These are phyloP conservation scores for Chaetomium cochliodes DNA, from an alignment of 495 filamentous ascomycete species.

Conservation along the genomic window DNA sequence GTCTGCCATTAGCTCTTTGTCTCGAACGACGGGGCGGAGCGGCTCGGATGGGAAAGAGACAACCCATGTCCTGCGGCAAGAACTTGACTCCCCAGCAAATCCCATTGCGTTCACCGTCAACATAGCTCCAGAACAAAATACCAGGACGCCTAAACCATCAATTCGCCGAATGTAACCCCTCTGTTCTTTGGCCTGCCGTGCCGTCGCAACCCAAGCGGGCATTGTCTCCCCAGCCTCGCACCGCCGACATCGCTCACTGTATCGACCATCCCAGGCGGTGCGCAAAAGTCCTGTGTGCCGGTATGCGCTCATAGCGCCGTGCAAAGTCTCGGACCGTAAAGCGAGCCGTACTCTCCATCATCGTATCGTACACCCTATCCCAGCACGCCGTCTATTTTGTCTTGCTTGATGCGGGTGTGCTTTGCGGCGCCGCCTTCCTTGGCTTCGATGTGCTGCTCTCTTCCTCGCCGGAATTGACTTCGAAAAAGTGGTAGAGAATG, in stretches of 20 bases:
- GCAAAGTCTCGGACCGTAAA: not conserved
- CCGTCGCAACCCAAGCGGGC: not conserved
- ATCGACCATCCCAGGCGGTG: not conserved
- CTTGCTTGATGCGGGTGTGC: conserved; percentile 43
- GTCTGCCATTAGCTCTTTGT: not conserved
- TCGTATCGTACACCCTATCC: conserved; percentile 25
- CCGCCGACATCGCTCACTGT: not conserved
- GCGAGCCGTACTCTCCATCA: not conserved
- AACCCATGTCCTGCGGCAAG: too few species aligned
- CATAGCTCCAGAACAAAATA: not conserved
- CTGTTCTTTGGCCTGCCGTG: not conserved
- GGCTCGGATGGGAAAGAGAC: not conserved
- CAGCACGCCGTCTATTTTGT: conserved; percentile 21
- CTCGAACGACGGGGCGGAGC: not conserved
- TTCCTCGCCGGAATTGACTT: conserved; percentile 76
- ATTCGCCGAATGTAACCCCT: not conserved
- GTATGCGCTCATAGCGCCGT: not conserved
- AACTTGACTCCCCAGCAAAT: not conserved
- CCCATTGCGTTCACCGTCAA: not conserved
- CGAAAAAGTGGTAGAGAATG: conserved; percentile 93
- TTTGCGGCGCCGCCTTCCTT: conserved; percentile 54
- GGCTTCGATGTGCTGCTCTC: conserved; percentile 55
- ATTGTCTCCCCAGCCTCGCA: not conserved
- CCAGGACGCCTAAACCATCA: not conserved
- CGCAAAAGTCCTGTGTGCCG: not conserved